Evolutionary conservation across 1,284 basidiomycete species (phyloP).

Genomic region (Tilletia walkeri): DNA sequence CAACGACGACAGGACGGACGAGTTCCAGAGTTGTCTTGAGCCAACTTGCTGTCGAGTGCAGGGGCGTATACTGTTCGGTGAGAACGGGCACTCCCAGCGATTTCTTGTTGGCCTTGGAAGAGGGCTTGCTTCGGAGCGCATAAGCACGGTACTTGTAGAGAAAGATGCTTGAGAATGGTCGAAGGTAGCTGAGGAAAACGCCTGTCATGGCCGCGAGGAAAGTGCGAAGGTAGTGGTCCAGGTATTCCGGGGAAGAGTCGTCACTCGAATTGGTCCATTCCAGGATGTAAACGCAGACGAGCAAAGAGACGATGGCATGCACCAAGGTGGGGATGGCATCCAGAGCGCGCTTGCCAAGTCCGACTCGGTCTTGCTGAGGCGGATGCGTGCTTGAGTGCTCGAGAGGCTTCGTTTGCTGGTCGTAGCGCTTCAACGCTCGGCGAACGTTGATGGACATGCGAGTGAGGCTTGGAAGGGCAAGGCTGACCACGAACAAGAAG

Average conservation of each 20-base stretch:
- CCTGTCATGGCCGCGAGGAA: neutral
- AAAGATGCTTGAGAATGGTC: neutral
- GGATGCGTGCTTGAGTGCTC: neutral
- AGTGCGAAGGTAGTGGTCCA: neutral
- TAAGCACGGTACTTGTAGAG: neutral
- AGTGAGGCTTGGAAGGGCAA: neutral
- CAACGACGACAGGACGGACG: neutral
- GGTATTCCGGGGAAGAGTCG: neutral
- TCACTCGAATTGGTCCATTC: neutral
- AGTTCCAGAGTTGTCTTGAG: neutral
- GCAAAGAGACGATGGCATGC: neutral
- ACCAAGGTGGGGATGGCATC: too few species aligned
- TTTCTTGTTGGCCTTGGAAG: neutral
- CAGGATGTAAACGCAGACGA: neutral
- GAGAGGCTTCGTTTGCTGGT: neutral
- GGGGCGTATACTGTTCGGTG: neutral
- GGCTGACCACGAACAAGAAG: neutral
- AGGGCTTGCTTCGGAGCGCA: neutral
- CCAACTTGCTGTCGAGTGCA: neutral
- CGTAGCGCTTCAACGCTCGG: constrained; percentile 10
- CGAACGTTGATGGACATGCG: neutral
- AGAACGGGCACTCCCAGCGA: neutral
- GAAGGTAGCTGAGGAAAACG: neutral
- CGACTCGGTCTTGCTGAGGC: neutral
- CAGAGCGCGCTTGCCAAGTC: neutral